A percentile compares a stretch with the other conserved stretches of the same genome.
These are phyloP conservation scores for Colletotrichum liriopes DNA, from an alignment of 2,329 filamentous ascomycete genomes.

Conservation along the genomic window DNA sequence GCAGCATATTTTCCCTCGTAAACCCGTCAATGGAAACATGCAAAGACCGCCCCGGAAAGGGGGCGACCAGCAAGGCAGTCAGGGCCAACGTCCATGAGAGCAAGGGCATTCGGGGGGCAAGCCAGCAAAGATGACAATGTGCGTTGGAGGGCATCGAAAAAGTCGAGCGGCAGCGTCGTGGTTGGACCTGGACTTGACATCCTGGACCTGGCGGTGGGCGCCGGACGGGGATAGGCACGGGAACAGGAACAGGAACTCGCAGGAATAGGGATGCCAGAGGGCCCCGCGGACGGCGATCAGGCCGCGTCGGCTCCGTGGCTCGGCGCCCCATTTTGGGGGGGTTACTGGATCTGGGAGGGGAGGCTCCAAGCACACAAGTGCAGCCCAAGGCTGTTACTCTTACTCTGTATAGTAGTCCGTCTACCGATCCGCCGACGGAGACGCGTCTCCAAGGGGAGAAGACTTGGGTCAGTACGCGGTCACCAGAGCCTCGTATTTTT, in stretches of 20 bases:
- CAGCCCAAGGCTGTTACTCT: background rate
- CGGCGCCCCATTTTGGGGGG: constrained; percentile 14
- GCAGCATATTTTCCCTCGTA: constrained; percentile 21
- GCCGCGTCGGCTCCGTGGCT: constrained; percentile 40
- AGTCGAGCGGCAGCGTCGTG: background rate
- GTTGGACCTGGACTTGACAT: background rate
- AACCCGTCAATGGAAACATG: constrained; percentile 17
- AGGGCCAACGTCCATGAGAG: background rate
- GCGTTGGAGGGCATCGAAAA: background rate
- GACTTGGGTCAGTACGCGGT: background rate
- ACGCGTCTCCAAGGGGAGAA: background rate
- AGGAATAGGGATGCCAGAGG: background rate
- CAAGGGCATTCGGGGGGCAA: background rate
- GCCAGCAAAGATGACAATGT: background rate
- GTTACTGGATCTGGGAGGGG: background rate
- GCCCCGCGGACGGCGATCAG: constrained; percentile 13
- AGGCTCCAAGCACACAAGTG: background rate
- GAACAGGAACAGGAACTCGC: background rate
- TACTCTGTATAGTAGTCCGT: too few relatives aligned
- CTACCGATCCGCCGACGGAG: background rate
- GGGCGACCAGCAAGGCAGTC: background rate
- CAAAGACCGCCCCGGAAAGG: background rate
- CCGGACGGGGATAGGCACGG: background rate
- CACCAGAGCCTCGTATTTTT: background rate
- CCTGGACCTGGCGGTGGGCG: constrained; percentile 2